Percentiles rank a stretch among this genome's conserved stretches.
phyloP scores from a whole-genome alignment of 768 basidiomycete species.

The Auricularia heimuer region DNA sequence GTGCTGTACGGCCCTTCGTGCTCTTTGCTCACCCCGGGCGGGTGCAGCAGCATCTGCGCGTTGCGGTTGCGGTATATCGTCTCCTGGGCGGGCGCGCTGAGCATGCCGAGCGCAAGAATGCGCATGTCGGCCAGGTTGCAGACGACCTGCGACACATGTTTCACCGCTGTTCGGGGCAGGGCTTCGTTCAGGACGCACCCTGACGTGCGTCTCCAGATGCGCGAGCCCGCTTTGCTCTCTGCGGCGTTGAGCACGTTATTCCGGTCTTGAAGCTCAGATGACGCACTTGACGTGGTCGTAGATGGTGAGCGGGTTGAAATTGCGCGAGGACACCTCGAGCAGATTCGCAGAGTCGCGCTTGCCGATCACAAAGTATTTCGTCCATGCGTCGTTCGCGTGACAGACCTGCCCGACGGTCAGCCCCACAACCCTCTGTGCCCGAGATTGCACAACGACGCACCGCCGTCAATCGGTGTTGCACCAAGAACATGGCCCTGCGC shows the following conservation, averaged over 20 bases:
- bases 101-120: slow-evolving; percentile 60
- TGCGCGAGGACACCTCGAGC: slow-evolving; percentile 55
- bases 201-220: slow-evolving; percentile 55
- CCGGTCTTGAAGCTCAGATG: neutral
- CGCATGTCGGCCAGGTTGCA: slow-evolving; percentile 63
- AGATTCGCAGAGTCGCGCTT: slow-evolving; percentile 56
- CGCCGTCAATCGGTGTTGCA: neutral
- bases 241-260: neutral
- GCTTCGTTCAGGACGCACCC: slow-evolving; percentile 34
- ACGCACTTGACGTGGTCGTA: slow-evolving; percentile 71
- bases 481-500: slow-evolving; percentile 4
- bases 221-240: slow-evolving; percentile 61
- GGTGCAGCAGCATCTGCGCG: slow-evolving; percentile 59
- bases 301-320: slow-evolving; percentile 54
- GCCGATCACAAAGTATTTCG: slow-evolving; percentile 61
- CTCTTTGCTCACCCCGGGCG: slow-evolving; percentile 35
- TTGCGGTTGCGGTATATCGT: slow-evolving; percentile 48
- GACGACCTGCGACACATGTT: slow-evolving; percentile 38
- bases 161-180: neutral
- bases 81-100: slow-evolving; percentile 42
- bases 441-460: slow-evolving; percentile 18
- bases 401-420: slow-evolving; percentile 57
- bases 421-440: slow-evolving; percentile 53
- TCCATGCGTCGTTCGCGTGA: slow-evolving; percentile 75
- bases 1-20: slow-evolving; percentile 3